phyloP scores from a whole-genome alignment of 768 basidiomycete genomes.

The Leccinum barrowsii region DNA sequence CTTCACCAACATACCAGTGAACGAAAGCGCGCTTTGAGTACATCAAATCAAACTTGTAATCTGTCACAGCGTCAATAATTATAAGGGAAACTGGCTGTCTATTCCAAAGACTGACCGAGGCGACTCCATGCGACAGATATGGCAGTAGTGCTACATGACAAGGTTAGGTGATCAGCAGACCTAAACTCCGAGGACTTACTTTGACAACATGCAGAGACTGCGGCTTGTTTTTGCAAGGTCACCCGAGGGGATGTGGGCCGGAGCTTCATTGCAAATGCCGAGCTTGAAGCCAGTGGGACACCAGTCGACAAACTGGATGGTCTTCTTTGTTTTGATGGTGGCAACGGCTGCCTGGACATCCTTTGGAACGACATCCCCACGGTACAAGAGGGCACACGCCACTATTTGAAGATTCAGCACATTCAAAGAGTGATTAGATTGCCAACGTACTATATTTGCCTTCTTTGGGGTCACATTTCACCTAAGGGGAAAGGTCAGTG shows the following conservation, averaged over 20 bases:
- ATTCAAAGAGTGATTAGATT: neutral
- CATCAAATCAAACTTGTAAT: slow-evolving; percentile 98
- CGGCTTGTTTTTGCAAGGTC: slow-evolving; percentile 93
- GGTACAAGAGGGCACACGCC: slow-evolving; percentile 91
- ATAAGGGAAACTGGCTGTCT: neutral
- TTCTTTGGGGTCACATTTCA: slow-evolving; percentile 92
- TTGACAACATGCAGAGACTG: slow-evolving; percentile 96
- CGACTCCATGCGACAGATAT: slow-evolving; percentile 95
- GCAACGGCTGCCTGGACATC: slow-evolving; percentile 92
- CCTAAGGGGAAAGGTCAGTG: slow-evolving; percentile 21
- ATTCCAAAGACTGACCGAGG: slow-evolving; percentile 44
- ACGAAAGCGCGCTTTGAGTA: slow-evolving; percentile 95
- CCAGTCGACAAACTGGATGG: slow-evolving; percentile 99
- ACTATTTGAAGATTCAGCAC: slow-evolving; percentile 41
- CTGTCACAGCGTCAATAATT: slow-evolving; percentile 35
- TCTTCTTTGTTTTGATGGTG: slow-evolving; percentile 94
- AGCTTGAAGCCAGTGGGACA: slow-evolving; percentile 98
- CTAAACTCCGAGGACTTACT: slow-evolving; percentile 40
- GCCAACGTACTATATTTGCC: slow-evolving; percentile 92
- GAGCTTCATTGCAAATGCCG: slow-evolving; percentile 96
- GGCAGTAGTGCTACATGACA: slow-evolving; percentile 66
- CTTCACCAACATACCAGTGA: slow-evolving; percentile 97
- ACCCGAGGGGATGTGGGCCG: slow-evolving; percentile 88
- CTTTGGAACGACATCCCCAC: slow-evolving; percentile 96
- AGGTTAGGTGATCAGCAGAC: neutral